phyloP scores from a whole-genome alignment of 306 rosid species.

The Cicer yamashitae region DNA sequence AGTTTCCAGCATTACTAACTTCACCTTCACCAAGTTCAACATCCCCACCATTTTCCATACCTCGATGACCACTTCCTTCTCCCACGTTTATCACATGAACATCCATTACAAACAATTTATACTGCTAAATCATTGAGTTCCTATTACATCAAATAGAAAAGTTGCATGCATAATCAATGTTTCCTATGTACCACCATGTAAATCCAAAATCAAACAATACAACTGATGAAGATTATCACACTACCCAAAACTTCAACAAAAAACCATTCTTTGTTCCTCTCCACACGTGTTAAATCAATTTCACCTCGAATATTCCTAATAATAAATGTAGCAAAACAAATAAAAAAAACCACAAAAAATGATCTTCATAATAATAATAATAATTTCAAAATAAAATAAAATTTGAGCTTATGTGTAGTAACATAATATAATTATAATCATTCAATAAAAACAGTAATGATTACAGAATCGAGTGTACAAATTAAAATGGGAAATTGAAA shows the following conservation, averaged over 20 bases:
- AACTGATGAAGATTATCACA: slow-evolving; percentile 15
- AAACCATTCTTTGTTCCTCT: slow-evolving; percentile 10
- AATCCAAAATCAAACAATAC: slow-evolving; percentile 31
- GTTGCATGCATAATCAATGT: slow-evolving; percentile 25
- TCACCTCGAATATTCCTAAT: slow-evolving; percentile 21
- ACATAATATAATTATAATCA: neutral
- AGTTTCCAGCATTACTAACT: slow-evolving; percentile 54
- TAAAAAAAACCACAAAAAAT: neutral
- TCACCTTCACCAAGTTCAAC: slow-evolving; percentile 58
- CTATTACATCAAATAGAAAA: slow-evolving; percentile 32
- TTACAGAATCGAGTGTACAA: slow-evolving; percentile 11
- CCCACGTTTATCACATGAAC: slow-evolving; percentile 66
- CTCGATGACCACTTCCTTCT: slow-evolving; percentile 64
- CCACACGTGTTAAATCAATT: slow-evolving; percentile 2
- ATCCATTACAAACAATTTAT: slow-evolving; percentile 59
- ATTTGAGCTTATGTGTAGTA: neutral
- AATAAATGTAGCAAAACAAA: slow-evolving; percentile 13
- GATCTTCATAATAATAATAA: slow-evolving; percentile 5
- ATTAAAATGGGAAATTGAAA: neutral
- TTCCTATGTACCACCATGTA: slow-evolving; percentile 32
- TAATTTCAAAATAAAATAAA: slow-evolving; percentile 10
- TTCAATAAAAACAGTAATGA: neutral
- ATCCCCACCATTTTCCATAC: slow-evolving; percentile 52
- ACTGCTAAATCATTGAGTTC: slow-evolving; percentile 39
- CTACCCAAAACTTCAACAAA: slow-evolving; percentile 25